These are phyloP conservation scores for Cyclotella distinguenda DNA, from an alignment of 108 stramenopile genomes.

Conservation along the genomic window DNA sequence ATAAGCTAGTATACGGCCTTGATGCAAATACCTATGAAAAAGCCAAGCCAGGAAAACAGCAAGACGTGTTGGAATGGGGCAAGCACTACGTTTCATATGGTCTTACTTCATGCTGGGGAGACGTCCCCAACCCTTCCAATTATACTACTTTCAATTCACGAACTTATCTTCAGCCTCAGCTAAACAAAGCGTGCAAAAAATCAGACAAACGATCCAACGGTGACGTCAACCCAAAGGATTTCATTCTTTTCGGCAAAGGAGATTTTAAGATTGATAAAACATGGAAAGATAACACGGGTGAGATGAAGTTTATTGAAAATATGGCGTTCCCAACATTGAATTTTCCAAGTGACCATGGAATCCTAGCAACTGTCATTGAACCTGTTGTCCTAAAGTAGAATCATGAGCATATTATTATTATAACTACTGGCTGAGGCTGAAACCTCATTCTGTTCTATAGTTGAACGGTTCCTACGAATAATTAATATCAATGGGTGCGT, in stretches of 20 bases:
- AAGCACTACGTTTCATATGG: constrained; percentile 48
- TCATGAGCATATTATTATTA: too few species aligned
- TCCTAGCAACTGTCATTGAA: constrained; percentile 55
- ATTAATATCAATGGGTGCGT: too few species aligned
- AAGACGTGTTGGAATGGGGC: constrained; percentile 66
- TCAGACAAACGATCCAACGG: constrained; percentile 58
- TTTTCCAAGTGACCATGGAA: constrained; percentile 74
- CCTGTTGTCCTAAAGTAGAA: constrained; percentile 12
- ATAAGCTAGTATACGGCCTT: constrained; percentile 65
- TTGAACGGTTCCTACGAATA: too few species aligned
- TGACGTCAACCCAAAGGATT: constrained; percentile 79
- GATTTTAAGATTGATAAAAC: constrained; percentile 46
- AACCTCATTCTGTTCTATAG: too few species aligned
- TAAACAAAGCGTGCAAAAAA: constrained; percentile 70
- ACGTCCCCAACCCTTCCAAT: constrained; percentile 53
- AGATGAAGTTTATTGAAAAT: constrained; percentile 52
- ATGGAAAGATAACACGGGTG: constrained; percentile 74
- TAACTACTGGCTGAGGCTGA: too few species aligned
- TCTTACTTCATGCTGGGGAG: constrained; percentile 63
- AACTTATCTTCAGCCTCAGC: constrained; percentile 74
- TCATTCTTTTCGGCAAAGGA: constrained; percentile 59
- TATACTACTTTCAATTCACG: constrained; percentile 74
- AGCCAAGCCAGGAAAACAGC: constrained; percentile 55
- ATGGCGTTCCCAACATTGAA: constrained; percentile 74
- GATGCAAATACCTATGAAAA: constrained; percentile 74